Conservation (phyloP, 345 rosid genomes). For the Pelargonium nanum region DNA sequence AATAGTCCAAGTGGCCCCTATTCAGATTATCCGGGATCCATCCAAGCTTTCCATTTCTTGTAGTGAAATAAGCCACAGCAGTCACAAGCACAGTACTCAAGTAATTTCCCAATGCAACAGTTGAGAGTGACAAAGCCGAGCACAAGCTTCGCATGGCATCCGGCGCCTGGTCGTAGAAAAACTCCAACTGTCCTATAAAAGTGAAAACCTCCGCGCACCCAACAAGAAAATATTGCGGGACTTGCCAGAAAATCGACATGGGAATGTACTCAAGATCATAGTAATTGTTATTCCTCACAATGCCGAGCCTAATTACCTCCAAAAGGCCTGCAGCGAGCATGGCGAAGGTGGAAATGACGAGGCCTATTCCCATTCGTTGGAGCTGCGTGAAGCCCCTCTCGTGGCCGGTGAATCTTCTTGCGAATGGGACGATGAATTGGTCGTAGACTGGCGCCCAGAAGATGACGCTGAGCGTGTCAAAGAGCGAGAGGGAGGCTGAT, state of each 20-base stretch:
- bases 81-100: constrained; percentile 68
- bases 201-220: too few species aligned
- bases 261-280: constrained; percentile 51
- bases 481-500: constrained; percentile 83
- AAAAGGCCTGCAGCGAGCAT: constrained; percentile 65
- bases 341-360: constrained; percentile 56
- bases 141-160: constrained; percentile 93
- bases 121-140: constrained; percentile 73
- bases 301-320: constrained; percentile 49
- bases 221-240: too few species aligned
- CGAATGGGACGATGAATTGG: constrained; percentile 50
- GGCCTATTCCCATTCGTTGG: constrained; percentile 88
- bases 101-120: constrained; percentile 68
- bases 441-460: constrained; percentile 86
- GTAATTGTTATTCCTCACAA: constrained; percentile 41
- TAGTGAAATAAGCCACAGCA: constrained; percentile 45
- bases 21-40: constrained; percentile 85
- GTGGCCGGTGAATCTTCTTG: constrained; percentile 52
- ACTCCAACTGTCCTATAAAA: constrained; percentile 75
- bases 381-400: constrained; percentile 91
- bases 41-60: constrained; percentile 46
- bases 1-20: constrained; percentile 78
- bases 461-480: constrained; percentile 77
- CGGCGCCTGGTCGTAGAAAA: constrained; percentile 91
- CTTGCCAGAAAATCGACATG: constrained; percentile 88